phyloP scores from a whole-genome alignment of 345 rosid species.

The Rubroshorea leprosula region DNA sequence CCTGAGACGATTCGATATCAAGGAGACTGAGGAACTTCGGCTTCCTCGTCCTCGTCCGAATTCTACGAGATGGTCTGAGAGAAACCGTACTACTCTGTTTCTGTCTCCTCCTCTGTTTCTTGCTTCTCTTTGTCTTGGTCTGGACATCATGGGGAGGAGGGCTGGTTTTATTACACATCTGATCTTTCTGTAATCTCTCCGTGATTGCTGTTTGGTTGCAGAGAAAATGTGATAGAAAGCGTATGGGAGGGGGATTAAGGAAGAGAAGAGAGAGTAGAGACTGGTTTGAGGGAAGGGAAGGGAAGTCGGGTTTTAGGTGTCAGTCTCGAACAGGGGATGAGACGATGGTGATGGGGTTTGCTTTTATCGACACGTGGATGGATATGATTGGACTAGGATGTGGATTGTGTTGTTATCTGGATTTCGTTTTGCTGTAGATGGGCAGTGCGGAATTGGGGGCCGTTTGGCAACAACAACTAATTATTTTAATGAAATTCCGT shows the following conservation, averaged over 20 bases:
- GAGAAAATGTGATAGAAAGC: background rate
- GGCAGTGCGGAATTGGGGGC: background rate
- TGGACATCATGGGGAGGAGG: conserved; percentile 18
- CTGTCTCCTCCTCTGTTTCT: background rate
- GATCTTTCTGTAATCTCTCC: conserved; percentile 1
- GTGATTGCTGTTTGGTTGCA: background rate
- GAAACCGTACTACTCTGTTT: conserved; percentile 6
- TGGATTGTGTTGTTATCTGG: conserved; percentile 54
- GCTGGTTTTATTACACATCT: conserved; percentile 25
- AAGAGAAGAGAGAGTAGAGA: background rate
- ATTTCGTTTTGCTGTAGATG: conserved; percentile 29
- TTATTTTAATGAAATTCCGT: too few relatives aligned
- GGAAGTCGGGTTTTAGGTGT: conserved; percentile 10
- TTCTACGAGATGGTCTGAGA: conserved; percentile 35
- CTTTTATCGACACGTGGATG: conserved; percentile 36
- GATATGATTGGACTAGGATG: conserved; percentile 22
- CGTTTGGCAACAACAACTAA: background rate
- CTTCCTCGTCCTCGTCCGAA: conserved; percentile 51
- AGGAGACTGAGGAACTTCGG: conserved; percentile 63
- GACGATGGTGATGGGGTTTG: conserved; percentile 17
- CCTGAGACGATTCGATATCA: conserved; percentile 10
- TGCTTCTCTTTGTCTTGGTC: background rate
- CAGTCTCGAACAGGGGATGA: background rate
- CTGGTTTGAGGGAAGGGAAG: background rate
- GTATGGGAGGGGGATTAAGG: background rate